A percentile compares a stretch with the other conserved stretches of the same genome.
Conservation (phyloP, 176 grass and related monocot species). For the Coix lacrymajobi region DNA sequence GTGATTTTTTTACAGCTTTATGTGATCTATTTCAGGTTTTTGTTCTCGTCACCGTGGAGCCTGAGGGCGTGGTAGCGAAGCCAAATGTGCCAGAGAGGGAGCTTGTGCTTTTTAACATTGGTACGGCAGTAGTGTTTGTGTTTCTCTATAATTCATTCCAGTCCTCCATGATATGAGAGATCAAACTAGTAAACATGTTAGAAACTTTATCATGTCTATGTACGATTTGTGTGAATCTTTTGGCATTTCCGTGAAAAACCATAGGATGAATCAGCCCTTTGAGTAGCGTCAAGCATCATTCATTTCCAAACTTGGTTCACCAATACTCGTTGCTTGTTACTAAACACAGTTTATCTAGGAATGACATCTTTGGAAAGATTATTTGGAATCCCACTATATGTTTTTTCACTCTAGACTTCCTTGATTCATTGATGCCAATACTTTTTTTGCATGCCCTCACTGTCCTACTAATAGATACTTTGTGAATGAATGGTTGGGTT, state of each 20-base stretch:
- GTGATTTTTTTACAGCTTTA: background rate
- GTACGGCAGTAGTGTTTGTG: conserved; percentile 19
- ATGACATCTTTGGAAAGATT: background rate
- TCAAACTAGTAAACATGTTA: background rate
- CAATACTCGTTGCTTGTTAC: background rate
- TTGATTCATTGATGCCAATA: background rate
- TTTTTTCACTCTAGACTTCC: conserved; percentile 8
- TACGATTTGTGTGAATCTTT: background rate
- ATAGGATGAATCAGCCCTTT: background rate
- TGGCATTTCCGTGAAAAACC: background rate
- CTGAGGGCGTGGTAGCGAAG: conserved; percentile 63
- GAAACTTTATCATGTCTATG: background rate
- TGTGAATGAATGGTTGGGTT: background rate
- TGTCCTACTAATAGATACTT: background rate
- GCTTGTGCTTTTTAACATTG: conserved; percentile 78
- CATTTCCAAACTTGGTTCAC: background rate
- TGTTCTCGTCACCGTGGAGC: conserved; percentile 64
- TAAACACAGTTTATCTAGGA: conserved; percentile 12
- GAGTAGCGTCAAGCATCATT: background rate
- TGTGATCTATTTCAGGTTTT: conserved; percentile 48
- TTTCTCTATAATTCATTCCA: background rate
- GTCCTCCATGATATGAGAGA: background rate
- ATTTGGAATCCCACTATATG: background rate
- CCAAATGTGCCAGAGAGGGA: conserved; percentile 54
- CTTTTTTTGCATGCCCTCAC: background rate